phyloP scores from a whole-genome alignment of 208 protist genomes.

The Plasmodiophora brassicae region DNA sequence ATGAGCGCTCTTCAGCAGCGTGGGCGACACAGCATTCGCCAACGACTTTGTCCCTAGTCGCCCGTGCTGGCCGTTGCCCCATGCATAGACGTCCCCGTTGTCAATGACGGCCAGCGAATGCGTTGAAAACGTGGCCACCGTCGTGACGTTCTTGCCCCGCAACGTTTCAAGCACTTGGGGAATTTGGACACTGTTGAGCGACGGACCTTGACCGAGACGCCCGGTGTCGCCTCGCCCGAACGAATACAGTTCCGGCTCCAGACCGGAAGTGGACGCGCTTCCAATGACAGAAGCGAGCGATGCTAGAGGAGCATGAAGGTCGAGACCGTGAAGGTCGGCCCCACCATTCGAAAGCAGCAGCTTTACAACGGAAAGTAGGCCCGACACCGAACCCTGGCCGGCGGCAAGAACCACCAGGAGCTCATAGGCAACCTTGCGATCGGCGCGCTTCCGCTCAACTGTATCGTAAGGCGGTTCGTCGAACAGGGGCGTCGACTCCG shows the following conservation, averaged over 20 bases:
- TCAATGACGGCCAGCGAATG: background rate
- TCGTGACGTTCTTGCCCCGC: background rate
- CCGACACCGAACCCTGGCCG: background rate
- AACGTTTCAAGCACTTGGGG: background rate
- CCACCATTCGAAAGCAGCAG: background rate
- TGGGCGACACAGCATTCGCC: background rate
- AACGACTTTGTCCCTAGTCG: background rate
- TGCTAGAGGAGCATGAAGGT: background rate
- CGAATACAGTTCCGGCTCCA: background rate
- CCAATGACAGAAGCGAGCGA: background rate
- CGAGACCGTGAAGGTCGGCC: background rate
- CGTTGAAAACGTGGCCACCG: background rate
- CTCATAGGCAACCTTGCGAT: too few species aligned
- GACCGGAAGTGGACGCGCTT: background rate
- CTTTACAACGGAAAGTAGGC: background rate
- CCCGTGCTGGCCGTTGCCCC: conserved; percentile 14
- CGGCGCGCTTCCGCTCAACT: too few species aligned
- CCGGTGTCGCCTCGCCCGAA: conserved; percentile 1
- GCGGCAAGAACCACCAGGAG: background rate
- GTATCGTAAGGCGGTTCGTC: too few species aligned
- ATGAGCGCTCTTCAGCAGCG: background rate
- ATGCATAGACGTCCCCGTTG: conserved; percentile 5
- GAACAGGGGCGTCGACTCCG: too few species aligned
- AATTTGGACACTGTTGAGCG: background rate
- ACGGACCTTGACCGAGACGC: background rate